phyloP scores from a whole-genome alignment of 2,329 filamentous ascomycete genomes.

The Phialemoniopsis sp. region DNA sequence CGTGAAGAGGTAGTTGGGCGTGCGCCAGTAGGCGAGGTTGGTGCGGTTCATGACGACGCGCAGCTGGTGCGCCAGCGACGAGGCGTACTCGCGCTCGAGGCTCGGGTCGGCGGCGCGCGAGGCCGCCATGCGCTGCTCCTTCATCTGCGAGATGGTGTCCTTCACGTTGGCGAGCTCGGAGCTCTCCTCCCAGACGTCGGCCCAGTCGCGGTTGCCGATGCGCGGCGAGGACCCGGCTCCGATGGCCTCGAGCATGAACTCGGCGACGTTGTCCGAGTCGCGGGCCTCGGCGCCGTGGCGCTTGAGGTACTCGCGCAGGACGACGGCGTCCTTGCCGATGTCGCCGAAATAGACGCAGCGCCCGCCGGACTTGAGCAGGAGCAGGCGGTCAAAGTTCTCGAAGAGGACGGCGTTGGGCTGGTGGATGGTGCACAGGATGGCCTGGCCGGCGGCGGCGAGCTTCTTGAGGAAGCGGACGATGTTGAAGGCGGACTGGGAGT shows the following conservation, averaged over 20 bases:
- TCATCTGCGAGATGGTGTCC: slow-evolving; percentile 62
- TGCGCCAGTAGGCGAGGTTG: slow-evolving; percentile 78
- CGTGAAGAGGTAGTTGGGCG: slow-evolving; percentile 85
- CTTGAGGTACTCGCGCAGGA: slow-evolving; percentile 62
- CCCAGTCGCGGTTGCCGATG: slow-evolving; percentile 74
- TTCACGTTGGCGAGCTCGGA: slow-evolving; percentile 66
- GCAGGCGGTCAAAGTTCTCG: slow-evolving; percentile 79
- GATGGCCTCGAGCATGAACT: slow-evolving; percentile 85
- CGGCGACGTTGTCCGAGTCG: slow-evolving; percentile 55
- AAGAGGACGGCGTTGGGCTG: slow-evolving; percentile 85
- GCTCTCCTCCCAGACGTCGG: slow-evolving; percentile 72
- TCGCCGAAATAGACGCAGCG: slow-evolving; percentile 84
- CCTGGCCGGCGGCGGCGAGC: slow-evolving; percentile 74
- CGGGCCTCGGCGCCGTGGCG: slow-evolving; percentile 53
- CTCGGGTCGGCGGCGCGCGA: slow-evolving; percentile 36
- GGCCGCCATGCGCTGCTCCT: slow-evolving; percentile 47
- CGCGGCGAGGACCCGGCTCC: slow-evolving; percentile 70
- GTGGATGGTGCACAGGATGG: slow-evolving; percentile 87
- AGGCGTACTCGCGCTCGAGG: slow-evolving; percentile 74
- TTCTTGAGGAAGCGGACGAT: slow-evolving; percentile 77
- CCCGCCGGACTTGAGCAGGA: slow-evolving; percentile 75
- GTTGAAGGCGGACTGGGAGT: slow-evolving; percentile 70
- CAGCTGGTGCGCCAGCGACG: slow-evolving; percentile 74
- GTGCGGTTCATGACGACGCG: slow-evolving; percentile 69
- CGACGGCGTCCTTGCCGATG: slow-evolving; percentile 69